Evolutionary conservation across 257 asterid genomes (phyloP), one percentile per base, ranked within the genome.

Genomic region (Fraxinus pennsylvanica): DNA sequence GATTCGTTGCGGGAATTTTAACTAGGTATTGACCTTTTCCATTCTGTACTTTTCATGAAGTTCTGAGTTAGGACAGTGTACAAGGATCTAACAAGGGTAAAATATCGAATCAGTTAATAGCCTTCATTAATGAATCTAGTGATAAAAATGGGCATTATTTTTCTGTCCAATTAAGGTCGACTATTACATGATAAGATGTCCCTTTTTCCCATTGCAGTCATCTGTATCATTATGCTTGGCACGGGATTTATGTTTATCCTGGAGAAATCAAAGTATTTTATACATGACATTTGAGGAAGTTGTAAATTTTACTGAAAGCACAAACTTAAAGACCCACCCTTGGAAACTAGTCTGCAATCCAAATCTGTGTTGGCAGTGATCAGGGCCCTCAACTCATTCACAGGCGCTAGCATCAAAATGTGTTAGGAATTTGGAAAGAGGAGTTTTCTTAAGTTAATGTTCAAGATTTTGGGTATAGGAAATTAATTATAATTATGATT

Each of bases 201-300:
- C 74, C 65, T 39, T 57, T 78, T 65, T 6, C 9, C 52, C 50
- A 2, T 72, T 75, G 78, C 78, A 82, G 81, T 63, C 72, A 52
- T 12, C 45, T 29, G 12, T 38, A 59, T 36, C 30, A 41, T 19
- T 45, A 27, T 32, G 70, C 39, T 5, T 57, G 13, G 29, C 67
- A 21, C 30, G 4, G 29, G 12, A 30, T 22, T 59, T 59, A n/a
- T 22, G 4, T 59, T 21, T 41, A 39, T 38, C 50, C 32, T 72
- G 79, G 41, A 41, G 41, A 47, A 68, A 72, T 72, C 72, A 50
- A 66, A 41, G 54, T 73, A 65, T 38, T 71, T 12, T 59, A 9
- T 57, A 47, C 35, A 72, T 73, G 63, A 72, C 63, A 79, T 36
- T 59, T 54, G 59, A 76, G 66, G 72, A 76, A 74, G 71, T 41